Evolutionary conservation across 2,329 filamentous ascomycete genomes (phyloP).

Genomic region (Fusarium sororula): DNA sequence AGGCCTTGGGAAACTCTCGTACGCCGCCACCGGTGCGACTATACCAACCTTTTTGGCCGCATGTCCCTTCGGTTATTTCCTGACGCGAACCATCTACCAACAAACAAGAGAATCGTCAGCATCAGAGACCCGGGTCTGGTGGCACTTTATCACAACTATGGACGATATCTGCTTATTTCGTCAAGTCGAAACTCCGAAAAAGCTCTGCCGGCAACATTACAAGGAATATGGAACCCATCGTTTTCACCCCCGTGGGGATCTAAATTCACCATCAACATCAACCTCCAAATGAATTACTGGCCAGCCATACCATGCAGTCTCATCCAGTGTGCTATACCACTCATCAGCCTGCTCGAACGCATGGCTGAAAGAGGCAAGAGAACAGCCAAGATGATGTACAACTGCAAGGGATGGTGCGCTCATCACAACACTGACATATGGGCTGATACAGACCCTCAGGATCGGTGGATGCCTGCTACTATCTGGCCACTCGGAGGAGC

Average conservation of each 20-base stretch:
- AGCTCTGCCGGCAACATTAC: conserved; percentile 46
- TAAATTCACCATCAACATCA: conserved; percentile 63
- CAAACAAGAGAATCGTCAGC: conserved; percentile 24
- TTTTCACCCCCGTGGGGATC: conserved; percentile 53
- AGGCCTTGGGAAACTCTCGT: conserved; percentile 21
- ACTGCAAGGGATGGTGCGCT: conserved; percentile 48
- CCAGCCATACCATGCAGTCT: conserved; percentile 45
- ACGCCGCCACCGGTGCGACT: conserved; percentile 33
- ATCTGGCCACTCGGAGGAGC: conserved; percentile 40
- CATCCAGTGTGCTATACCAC: conserved; percentile 51
- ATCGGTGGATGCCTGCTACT: conserved; percentile 44
- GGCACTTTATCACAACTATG: conserved; percentile 45
- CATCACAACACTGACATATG: conserved; percentile 54
- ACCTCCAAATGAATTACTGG: conserved; percentile 65
- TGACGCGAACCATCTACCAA: conserved; percentile 32
- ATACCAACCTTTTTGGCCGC: conserved; percentile 20
- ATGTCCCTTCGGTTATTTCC: conserved; percentile 34
- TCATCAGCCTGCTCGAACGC: conserved; percentile 47
- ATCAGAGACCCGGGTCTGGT: conserved; percentile 41
- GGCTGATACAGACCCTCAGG: conserved; percentile 50
- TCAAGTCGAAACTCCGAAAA: conserved; percentile 35
- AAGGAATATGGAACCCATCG: conserved; percentile 50
- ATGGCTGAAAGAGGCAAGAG: conserved; percentile 43
- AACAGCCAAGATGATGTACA: conserved; percentile 50
- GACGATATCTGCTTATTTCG: conserved; percentile 45